These are phyloP conservation scores for Fusarium tupiense DNA, from an alignment of 2,329 filamentous ascomycete genomes.

Conservation along the genomic window DNA sequence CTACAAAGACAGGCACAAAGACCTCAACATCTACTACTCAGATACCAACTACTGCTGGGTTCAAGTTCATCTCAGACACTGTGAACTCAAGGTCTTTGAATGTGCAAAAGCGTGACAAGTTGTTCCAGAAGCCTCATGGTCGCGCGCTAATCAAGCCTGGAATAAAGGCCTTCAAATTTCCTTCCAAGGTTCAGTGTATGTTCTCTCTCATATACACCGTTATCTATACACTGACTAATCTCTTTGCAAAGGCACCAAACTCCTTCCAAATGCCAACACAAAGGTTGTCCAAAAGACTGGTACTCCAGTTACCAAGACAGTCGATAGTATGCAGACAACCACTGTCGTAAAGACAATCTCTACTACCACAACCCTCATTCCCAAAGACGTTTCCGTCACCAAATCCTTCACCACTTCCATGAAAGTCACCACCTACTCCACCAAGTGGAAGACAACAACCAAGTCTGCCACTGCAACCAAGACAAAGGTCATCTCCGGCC, in stretches of 20 bases:
- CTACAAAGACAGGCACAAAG: too few species aligned
- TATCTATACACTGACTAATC: not conserved
- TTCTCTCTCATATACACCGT: rapidly evolving
- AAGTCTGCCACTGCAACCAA: not conserved
- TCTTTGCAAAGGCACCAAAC: not conserved
- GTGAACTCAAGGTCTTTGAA: not conserved
- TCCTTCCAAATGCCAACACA: not conserved
- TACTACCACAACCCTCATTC: constrained; percentile 7
- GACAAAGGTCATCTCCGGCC: not conserved
- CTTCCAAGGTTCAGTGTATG: constrained; percentile 1
- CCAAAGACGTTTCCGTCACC: not conserved
- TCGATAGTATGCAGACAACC: not conserved
- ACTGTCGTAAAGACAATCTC: not conserved
- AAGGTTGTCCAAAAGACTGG: not conserved
- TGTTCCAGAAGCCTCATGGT: not conserved
- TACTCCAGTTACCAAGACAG: not conserved
- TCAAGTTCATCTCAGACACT: not conserved
- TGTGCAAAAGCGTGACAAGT: not conserved
- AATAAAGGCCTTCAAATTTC: constrained; percentile 3
- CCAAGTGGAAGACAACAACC: not conserved
- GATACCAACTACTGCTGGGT: not conserved
- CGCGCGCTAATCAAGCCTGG: not conserved
- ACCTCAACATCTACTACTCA: constrained; percentile 2
- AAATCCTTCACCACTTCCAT: not conserved
- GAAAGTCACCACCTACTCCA: constrained; percentile 8